A percentile compares a stretch with the other conserved stretches of the same genome.
phyloP scores from a whole-genome alignment of 176 grass and related monocot species.

The Bolboschoenus planiculmis region DNA sequence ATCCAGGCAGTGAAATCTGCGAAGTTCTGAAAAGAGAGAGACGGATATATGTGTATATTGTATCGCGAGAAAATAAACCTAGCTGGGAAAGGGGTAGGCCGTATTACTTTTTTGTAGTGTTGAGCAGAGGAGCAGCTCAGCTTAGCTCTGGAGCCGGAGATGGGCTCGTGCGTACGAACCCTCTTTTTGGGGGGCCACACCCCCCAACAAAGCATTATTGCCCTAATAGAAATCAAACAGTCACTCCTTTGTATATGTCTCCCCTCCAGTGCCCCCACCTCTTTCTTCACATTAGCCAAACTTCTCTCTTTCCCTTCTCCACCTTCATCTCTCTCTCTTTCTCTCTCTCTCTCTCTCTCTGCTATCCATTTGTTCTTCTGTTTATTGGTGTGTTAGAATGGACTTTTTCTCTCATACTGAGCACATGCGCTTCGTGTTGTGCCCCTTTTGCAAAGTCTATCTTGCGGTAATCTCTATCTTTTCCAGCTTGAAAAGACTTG shows the following conservation, averaged over 20 bases:
- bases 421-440: constrained; percentile 83
- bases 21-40: background rate
- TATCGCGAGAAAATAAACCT: constrained; percentile 17
- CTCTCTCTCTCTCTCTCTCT: background rate
- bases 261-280: constrained; percentile 22
- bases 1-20: background rate
- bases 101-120: constrained; percentile 22
- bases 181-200: constrained; percentile 27
- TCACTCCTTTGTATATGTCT: constrained; percentile 31
- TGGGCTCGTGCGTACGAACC: constrained; percentile 36
- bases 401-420: constrained; percentile 69
- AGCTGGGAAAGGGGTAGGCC: background rate
- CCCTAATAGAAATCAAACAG: constrained; percentile 10
- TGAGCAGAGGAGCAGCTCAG: constrained; percentile 12
- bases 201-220: constrained; percentile 26
- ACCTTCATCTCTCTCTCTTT: background rate
- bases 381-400: constrained; percentile 27
- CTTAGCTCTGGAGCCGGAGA: constrained; percentile 15
- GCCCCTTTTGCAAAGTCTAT: constrained; percentile 86
- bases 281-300: constrained; percentile 20
- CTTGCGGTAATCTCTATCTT: constrained; percentile 83
- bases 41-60: background rate
- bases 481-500: constrained; percentile 14
- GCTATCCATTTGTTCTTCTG: background rate
- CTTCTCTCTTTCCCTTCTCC: background rate